Evolutionary conservation across 306 rosid genomes (phyloP).

Genomic region (Sophora flavescens): DNA sequence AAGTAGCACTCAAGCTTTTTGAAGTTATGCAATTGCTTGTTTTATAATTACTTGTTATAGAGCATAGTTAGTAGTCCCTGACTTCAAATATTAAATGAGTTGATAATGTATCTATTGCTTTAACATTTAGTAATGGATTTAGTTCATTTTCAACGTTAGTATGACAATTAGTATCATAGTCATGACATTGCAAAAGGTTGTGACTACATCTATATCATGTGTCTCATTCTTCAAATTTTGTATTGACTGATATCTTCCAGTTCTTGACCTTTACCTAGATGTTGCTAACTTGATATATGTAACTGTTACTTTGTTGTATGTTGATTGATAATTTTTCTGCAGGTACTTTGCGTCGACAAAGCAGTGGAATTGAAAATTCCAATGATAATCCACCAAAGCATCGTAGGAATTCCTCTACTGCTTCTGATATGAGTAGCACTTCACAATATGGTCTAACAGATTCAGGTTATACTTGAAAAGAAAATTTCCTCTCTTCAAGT

Average conservation of each 20-base stretch:
- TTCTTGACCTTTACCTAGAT: slow-evolving; percentile 5
- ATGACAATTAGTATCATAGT: background rate
- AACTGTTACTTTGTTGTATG: slow-evolving; percentile 3
- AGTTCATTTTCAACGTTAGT: background rate
- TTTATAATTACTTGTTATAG: slow-evolving; percentile 6
- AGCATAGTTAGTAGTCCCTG: slow-evolving; percentile 2
- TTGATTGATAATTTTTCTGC: slow-evolving; percentile 37
- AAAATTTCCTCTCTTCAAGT: background rate
- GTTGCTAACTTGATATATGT: slow-evolving; percentile 1
- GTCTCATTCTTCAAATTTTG: slow-evolving; percentile 13
- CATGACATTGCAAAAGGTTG: slow-evolving; percentile 6
- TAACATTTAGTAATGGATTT: background rate
- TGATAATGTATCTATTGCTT: slow-evolving; percentile 9
- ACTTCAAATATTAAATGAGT: slow-evolving; percentile 2
- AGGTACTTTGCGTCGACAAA: slow-evolving; percentile 60
- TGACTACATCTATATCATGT: background rate
- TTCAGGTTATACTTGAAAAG: slow-evolving; percentile 59
- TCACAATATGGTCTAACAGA: slow-evolving; percentile 57
- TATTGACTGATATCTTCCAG: slow-evolving; percentile 12
- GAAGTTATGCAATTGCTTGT: slow-evolving; percentile 1
- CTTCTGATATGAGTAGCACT: slow-evolving; percentile 72
- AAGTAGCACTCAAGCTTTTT: slow-evolving; percentile 14
- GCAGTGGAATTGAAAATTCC: slow-evolving; percentile 53
- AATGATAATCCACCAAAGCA: slow-evolving; percentile 50
- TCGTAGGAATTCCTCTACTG: slow-evolving; percentile 68